Percentiles rank a stretch among this genome's conserved stretches.
phyloP scores from a whole-genome alignment of 1,284 basidiomycete species.

The Leccinum fallax region DNA sequence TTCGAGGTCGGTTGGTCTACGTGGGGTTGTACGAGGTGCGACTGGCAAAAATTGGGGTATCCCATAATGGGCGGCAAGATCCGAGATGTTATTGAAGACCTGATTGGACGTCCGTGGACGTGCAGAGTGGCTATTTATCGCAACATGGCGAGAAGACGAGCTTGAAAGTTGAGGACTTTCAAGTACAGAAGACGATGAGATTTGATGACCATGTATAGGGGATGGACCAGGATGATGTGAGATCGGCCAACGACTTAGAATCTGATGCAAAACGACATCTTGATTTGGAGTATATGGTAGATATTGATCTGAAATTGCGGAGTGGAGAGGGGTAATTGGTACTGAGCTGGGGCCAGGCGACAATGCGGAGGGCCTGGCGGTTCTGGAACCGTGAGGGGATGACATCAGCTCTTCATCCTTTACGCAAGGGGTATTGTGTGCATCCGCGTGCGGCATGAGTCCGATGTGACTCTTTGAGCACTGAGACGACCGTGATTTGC shows the following conservation, averaged over 20 bases:
- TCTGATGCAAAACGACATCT: slow-evolving; percentile 35
- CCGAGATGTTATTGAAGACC: slow-evolving; percentile 51
- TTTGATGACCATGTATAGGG: slow-evolving; percentile 33
- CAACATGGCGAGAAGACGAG: slow-evolving; percentile 44
- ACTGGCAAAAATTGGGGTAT: slow-evolving; percentile 68
- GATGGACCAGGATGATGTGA: slow-evolving; percentile 35
- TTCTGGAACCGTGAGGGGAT: slow-evolving; percentile 46
- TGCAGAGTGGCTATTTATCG: slow-evolving; percentile 42
- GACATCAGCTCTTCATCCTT: slow-evolving; percentile 38
- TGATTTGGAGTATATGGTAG: slow-evolving; percentile 34
- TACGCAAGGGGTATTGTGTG: slow-evolving; percentile 25
- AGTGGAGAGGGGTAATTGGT: slow-evolving; percentile 35
- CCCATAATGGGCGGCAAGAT: slow-evolving; percentile 73
- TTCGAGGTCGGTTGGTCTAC: slow-evolving; percentile 39
- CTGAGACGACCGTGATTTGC: slow-evolving; percentile 24
- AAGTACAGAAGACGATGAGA: slow-evolving; percentile 35
- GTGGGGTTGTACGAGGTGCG: slow-evolving; percentile 58
- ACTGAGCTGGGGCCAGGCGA: slow-evolving; percentile 35
- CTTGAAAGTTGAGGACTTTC: slow-evolving; percentile 46
- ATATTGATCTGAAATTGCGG: slow-evolving; percentile 43
- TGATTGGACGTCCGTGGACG: slow-evolving; percentile 49
- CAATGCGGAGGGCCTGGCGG: slow-evolving; percentile 42
- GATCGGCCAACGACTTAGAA: slow-evolving; percentile 39
- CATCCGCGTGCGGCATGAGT: slow-evolving; percentile 20
- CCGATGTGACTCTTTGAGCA: slow-evolving; percentile 25